phyloP scores from a whole-genome alignment of 2,329 filamentous ascomycete species.

The Pseudocercospora pini-densiflorae region DNA sequence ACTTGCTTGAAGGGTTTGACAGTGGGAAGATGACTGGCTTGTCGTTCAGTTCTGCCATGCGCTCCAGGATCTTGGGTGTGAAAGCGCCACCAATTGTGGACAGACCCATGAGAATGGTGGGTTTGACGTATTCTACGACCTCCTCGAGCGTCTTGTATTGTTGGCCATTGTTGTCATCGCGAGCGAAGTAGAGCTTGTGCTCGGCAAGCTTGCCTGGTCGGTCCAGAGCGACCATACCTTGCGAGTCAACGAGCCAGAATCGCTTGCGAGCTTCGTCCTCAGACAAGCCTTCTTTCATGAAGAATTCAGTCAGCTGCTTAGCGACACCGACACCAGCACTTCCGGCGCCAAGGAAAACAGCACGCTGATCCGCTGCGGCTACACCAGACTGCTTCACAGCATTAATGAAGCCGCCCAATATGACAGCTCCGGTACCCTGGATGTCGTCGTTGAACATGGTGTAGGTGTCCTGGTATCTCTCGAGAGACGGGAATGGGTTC shows the following conservation, averaged over 20 bases:
- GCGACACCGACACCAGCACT: constrained; percentile 96
- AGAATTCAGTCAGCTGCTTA: constrained; percentile 97
- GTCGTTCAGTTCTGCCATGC: constrained; percentile 65
- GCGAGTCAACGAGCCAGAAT: constrained; percentile 96
- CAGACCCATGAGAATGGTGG: constrained; percentile 90
- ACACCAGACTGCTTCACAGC: constrained; percentile 83
- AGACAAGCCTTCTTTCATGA: constrained; percentile 86
- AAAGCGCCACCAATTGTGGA: constrained; percentile 95
- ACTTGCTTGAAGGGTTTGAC: constrained; percentile 94
- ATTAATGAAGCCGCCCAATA: constrained; percentile 79
- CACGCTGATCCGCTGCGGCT: constrained; percentile 84
- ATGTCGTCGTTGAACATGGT: constrained; percentile 99
- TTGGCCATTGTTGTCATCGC: constrained; percentile 66
- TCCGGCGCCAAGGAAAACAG: constrained; percentile 95
- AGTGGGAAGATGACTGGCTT: constrained; percentile 83
- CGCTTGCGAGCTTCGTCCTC: constrained; percentile 86
- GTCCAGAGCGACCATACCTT: constrained; percentile 87
- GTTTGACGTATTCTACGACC: constrained; percentile 93
- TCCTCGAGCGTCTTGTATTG: constrained; percentile 81
- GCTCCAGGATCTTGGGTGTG: constrained; percentile 79
- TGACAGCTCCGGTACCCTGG: constrained; percentile 94
- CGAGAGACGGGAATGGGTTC: constrained; percentile 92
- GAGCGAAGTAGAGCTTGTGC: constrained; percentile 75
- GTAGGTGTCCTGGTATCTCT: constrained; percentile 85
- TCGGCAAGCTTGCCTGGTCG: constrained; percentile 90